Conservation (phyloP, 306 rosid genomes). For the Acacia acuminata region DNA sequence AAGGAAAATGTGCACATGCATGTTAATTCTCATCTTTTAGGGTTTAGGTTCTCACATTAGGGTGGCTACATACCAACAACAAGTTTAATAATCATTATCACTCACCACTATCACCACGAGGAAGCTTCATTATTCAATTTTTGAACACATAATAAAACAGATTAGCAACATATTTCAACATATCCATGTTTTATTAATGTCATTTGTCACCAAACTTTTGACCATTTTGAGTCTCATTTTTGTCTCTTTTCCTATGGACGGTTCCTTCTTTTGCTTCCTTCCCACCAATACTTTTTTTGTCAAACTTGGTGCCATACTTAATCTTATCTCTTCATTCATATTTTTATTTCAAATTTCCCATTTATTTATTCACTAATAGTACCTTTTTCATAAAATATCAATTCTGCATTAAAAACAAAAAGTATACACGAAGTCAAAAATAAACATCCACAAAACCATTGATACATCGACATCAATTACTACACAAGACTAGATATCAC, state of each 20-base stretch:
- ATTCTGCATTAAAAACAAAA: too few relatives aligned
- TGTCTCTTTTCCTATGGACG: background rate
- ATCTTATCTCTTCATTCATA: conserved; percentile 29
- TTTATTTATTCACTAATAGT: background rate
- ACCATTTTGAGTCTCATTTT: conserved; percentile 5
- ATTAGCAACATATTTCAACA: background rate
- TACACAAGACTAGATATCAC: too few relatives aligned
- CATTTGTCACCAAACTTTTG: conserved; percentile 2
- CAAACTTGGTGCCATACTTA: background rate
- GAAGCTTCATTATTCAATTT: background rate
- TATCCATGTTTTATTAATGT: background rate
- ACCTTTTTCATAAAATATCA: background rate
- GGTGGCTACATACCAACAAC: background rate
- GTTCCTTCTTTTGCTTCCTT: background rate
- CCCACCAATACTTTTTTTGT: background rate
- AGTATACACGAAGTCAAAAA: too few relatives aligned
- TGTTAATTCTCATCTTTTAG: background rate
- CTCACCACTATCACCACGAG: background rate
- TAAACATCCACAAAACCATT: too few relatives aligned
- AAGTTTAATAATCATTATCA: background rate
- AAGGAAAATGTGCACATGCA: conserved; percentile 6
- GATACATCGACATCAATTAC: too few relatives aligned
- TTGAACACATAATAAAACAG: background rate
- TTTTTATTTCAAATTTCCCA: background rate
- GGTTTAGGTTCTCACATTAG: background rate